These are phyloP conservation scores for Smittium culicis DNA, from an alignment of 371 early-diverging fungal genomes.

Conservation along the genomic window DNA sequence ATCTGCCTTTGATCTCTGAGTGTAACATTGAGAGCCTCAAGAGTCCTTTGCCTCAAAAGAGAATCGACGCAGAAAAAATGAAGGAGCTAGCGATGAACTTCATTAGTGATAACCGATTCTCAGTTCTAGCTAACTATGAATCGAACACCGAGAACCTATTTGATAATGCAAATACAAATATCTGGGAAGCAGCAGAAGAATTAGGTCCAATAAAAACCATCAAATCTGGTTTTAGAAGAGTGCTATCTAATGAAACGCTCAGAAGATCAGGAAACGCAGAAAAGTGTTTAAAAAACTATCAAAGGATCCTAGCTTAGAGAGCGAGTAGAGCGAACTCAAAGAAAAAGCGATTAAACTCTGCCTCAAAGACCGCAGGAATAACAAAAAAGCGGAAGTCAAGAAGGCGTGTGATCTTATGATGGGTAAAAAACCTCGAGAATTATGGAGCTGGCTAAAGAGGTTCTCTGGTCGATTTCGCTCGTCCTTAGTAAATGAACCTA, in stretches of 20 bases:
- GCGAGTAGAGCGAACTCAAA: too few relatives aligned
- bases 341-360: neutral
- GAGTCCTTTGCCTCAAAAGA: neutral
- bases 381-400: neutral
- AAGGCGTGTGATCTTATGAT: neutral
- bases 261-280: neutral
- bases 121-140: too few relatives aligned
- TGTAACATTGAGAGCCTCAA: neutral
- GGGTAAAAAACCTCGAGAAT: neutral
- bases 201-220: too few relatives aligned
- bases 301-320: too few relatives aligned
- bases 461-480: neutral
- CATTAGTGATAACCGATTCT: neutral
- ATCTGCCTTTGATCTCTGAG: neutral
- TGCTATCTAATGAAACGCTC: neutral
- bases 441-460: neutral
- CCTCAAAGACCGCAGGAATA: neutral
- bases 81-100: neutral
- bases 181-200: neutral
- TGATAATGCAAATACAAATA: neutral
- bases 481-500: neutral
- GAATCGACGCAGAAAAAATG: neutral
- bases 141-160: too few relatives aligned
- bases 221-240: neutral
- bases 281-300: neutral